These are phyloP conservation scores for Haplosporangium sp. DNA, from an alignment of 371 early-diverging fungal genomes.

Conservation along the genomic window DNA sequence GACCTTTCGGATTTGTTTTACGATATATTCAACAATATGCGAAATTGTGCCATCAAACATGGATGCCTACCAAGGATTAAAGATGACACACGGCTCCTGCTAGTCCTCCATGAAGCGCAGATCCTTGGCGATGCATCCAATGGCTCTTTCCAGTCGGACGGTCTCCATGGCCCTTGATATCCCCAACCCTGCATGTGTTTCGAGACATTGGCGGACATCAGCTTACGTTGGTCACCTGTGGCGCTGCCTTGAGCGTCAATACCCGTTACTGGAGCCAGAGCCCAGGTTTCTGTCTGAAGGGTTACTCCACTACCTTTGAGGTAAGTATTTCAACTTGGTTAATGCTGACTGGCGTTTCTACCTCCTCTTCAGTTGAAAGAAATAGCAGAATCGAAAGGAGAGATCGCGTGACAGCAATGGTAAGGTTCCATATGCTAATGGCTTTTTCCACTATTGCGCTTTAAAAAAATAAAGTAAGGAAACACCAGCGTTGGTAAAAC, in stretches of 20 bases:
- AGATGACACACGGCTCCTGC: slow-evolving; percentile 16
- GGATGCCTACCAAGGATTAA: slow-evolving; percentile 22
- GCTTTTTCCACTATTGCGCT: too few relatives aligned
- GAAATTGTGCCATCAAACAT: slow-evolving; percentile 3
- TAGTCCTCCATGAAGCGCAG: slow-evolving; percentile 29
- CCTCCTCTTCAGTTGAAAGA: too few relatives aligned
- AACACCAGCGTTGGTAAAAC: too few relatives aligned
- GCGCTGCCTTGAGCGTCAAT: slow-evolving; percentile 18
- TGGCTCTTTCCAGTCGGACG: slow-evolving; percentile 27
- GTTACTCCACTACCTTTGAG: slow-evolving; percentile 23
- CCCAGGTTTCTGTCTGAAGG: slow-evolving; percentile 34
- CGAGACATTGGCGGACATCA: slow-evolving; percentile 26
- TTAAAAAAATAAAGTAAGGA: too few relatives aligned
- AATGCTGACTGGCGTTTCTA: slow-evolving; percentile 1
- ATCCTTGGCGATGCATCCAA: slow-evolving; percentile 22
- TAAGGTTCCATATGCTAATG: too few relatives aligned
- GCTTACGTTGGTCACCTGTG: slow-evolving; percentile 25
- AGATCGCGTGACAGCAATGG: too few relatives aligned
- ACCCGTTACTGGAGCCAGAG: slow-evolving; percentile 36
- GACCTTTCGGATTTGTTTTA: slow-evolving; percentile 3
- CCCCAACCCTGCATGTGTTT: slow-evolving; percentile 25
- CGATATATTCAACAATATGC: slow-evolving; percentile 6
- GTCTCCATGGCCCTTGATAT: slow-evolving; percentile 13
- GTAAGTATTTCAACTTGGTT: slow-evolving; percentile 11
- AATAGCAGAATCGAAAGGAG: too few relatives aligned